Percentiles rank a stretch among this genome's conserved stretches.
Conservation (phyloP, 148 eudicot species). For the Rhododendron henanense region DNA sequence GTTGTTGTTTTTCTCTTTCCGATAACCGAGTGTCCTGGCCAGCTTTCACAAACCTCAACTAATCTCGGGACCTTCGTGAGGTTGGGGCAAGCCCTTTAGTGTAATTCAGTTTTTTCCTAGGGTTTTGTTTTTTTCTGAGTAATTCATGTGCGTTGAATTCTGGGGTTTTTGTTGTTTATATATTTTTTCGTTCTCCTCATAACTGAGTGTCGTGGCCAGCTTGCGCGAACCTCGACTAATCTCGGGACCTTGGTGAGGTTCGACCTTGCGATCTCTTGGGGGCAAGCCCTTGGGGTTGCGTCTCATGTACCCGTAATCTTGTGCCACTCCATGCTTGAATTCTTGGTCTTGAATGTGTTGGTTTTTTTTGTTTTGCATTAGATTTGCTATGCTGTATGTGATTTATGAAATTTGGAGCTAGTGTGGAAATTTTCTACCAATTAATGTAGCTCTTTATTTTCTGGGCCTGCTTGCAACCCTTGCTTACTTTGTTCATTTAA, state of each 20-base stretch:
- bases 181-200: background rate
- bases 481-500: no score
- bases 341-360: background rate
- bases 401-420: background rate
- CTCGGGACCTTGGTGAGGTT: no score
- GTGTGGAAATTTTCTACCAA: background rate
- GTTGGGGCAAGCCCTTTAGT: constrained; percentile 23
- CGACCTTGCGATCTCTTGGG: no score
- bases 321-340: background rate
- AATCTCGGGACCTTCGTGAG: no score
- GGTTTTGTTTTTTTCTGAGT: background rate
- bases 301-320: background rate
- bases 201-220: background rate
- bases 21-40: background rate
- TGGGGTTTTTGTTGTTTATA: background rate
- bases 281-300: no score
- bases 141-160: background rate
- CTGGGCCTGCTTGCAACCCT: background rate
- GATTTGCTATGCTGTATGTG: background rate
- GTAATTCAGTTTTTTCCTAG: background rate
- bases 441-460: background rate
- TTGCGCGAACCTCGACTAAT: no score
- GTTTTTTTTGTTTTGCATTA: background rate
- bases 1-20: background rate
- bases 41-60: no score